These are phyloP conservation scores for Chalara sp. DNA, from an alignment of 2,329 filamentous ascomycete species.

Conservation along the genomic window DNA sequence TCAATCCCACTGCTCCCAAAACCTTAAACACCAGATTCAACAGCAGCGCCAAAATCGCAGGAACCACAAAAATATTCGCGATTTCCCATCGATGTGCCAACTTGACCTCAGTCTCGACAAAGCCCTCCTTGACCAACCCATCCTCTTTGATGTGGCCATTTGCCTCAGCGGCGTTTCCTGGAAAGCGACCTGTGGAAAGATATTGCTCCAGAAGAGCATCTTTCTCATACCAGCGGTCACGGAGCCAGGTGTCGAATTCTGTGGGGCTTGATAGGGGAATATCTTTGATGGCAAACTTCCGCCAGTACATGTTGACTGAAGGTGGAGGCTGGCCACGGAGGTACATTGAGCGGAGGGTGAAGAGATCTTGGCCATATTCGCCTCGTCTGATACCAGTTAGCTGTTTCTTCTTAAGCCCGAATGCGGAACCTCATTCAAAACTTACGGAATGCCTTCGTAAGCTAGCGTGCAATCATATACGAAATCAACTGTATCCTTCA, in stretches of 20 bases:
- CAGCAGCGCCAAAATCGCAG: conserved; percentile 21
- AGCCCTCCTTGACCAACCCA: conserved; percentile 12
- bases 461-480: conserved; percentile 92
- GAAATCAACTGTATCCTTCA: conserved; percentile 70
- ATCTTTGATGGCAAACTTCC: conserved; percentile 70
- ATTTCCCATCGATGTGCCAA: conserved; percentile 25
- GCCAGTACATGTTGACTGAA: conserved; percentile 96
- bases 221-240: conserved; percentile 85
- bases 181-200: conserved; percentile 70
- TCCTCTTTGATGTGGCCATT: conserved; percentile 5
- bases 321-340: conserved; percentile 84
- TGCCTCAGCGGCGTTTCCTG: conserved; percentile 29
- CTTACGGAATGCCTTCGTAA: conserved; percentile 89
- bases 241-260: conserved; percentile 78
- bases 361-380: conserved; percentile 84
- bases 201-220: conserved; percentile 84
- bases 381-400: conserved; percentile 41
- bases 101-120: conserved; percentile 28
- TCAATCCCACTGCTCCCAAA: conserved; percentile 15
- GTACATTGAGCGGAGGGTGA: conserved; percentile 80
- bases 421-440: conserved; percentile 21
- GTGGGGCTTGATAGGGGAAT: conserved; percentile 73
- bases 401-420: not conserved
- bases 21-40: conserved; percentile 18
- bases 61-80: conserved; percentile 24